Conservation (phyloP, 306 rosid genomes). For the Ormosia emarginata region DNA sequence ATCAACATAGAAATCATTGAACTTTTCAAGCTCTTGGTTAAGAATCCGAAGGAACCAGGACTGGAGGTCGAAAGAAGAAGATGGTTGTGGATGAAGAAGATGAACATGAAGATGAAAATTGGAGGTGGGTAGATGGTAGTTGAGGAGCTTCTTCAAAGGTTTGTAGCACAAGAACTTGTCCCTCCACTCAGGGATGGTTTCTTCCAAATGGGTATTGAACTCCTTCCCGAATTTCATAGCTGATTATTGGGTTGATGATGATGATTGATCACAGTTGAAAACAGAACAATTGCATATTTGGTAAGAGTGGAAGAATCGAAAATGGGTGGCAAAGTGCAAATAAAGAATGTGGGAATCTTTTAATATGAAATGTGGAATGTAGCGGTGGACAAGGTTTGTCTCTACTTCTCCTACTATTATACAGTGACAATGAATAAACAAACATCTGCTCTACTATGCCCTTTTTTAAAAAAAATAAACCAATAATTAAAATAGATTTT, state of each 20-base stretch:
- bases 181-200: conserved; percentile 96
- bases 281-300: neutral
- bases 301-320: neutral
- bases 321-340: neutral
- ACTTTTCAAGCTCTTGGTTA: conserved; percentile 76
- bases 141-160: conserved; percentile 78
- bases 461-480: no score
- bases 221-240: conserved; percentile 94
- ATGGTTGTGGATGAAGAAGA: conserved; percentile 22
- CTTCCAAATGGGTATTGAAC: conserved; percentile 80
- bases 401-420: no score
- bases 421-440: no score
- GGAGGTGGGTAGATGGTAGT: conserved; percentile 39
- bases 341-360: neutral
- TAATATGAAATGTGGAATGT: no score
- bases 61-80: conserved; percentile 39
- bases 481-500: no score
- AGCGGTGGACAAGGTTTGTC: no score
- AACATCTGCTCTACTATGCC: no score
- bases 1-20: conserved; percentile 84
- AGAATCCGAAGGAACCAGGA: conserved; percentile 78
- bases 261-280: neutral
- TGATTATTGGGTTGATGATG: neutral
- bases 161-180: conserved; percentile 95
- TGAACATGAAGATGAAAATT: conserved; percentile 12